Evolutionary conservation across 2,329 filamentous ascomycete species (phyloP).

Genomic region (Ophiostoma himal-ulmi): DNA sequence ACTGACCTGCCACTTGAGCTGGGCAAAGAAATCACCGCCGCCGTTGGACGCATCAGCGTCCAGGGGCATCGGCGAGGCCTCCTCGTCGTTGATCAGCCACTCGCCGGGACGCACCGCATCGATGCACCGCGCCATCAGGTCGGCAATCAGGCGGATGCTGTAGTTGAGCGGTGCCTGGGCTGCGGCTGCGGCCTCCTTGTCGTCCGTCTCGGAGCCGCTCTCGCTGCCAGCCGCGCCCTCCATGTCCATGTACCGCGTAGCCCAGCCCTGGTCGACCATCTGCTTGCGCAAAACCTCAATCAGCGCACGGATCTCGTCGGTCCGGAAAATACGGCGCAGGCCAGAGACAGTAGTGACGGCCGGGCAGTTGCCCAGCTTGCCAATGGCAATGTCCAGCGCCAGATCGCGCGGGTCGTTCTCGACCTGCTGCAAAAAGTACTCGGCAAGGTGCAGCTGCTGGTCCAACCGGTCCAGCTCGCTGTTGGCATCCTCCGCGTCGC

Average conservation of each 20-base stretch:
- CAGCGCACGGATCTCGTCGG: conserved; percentile 63
- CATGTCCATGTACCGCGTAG: conserved; percentile 60
- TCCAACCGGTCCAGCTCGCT: conserved; percentile 57
- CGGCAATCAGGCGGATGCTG: conserved; percentile 64
- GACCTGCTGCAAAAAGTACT: conserved; percentile 57
- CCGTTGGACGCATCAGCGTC: conserved; percentile 32
- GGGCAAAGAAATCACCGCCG: conserved; percentile 55
- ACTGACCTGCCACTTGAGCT: conserved; percentile 62
- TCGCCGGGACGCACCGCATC: conserved; percentile 70
- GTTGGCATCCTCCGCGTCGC: conserved; percentile 37
- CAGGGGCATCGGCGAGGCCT: conserved; percentile 28
- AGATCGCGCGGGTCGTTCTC: conserved; percentile 58
- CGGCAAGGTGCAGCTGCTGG: conserved; percentile 60
- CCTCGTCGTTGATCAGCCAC: conserved; percentile 61
- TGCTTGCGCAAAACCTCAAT: conserved; percentile 68
- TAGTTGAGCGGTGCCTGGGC: conserved; percentile 54
- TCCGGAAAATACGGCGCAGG: conserved; percentile 57
- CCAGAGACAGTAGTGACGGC: conserved; percentile 53
- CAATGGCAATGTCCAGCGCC: conserved; percentile 61
- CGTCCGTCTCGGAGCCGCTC: conserved; percentile 27
- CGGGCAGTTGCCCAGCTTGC: conserved; percentile 63
- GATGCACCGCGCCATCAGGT: conserved; percentile 65
- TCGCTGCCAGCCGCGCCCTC: conserved; percentile 40
- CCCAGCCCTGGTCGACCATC: conserved; percentile 70
- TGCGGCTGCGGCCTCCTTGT: conserved; percentile 27